Percentiles rank a stretch among this genome's conserved stretches.
Conservation (phyloP, 202 grass and related monocot species). For the Bolboschoenoplectus hybrid region DNA sequence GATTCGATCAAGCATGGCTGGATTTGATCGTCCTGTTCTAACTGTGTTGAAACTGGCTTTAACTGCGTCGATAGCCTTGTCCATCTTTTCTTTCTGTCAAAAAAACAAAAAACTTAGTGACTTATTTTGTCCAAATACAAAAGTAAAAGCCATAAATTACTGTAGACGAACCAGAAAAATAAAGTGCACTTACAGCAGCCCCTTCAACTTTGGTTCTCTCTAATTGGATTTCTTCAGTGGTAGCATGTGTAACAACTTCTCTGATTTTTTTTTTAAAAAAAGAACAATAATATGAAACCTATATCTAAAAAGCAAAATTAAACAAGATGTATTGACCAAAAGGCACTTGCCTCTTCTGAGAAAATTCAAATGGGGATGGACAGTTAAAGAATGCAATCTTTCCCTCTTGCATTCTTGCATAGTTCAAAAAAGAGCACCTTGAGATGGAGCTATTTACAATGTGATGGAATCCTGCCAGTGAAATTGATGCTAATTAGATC, state of each 20-base stretch:
- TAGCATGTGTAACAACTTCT: slow-evolving; percentile 83
- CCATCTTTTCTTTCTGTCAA: slow-evolving; percentile 87
- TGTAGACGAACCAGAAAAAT: slow-evolving; percentile 18
- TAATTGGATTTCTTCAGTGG: slow-evolving; percentile 92
- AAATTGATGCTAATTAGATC: slow-evolving; percentile 9
- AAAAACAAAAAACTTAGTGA: slow-evolving; percentile 33
- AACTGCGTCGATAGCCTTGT: slow-evolving; percentile 81
- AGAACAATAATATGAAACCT: slow-evolving; percentile 42
- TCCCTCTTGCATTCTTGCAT: slow-evolving; percentile 45
- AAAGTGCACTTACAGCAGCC: slow-evolving; percentile 56
- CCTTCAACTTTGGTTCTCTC: slow-evolving; percentile 88
- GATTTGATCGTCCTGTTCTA: slow-evolving; percentile 95
- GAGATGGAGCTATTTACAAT: slow-evolving; percentile 26
- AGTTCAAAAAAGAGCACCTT: slow-evolving; percentile 48
- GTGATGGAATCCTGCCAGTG: slow-evolving; percentile 47
- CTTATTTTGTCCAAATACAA: not conserved
- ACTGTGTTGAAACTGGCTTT: slow-evolving; percentile 84
- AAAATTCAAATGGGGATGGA: slow-evolving; percentile 40
- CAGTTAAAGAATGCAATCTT: slow-evolving; percentile 45
- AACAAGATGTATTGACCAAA: slow-evolving; percentile 19
- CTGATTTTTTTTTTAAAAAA: slow-evolving; percentile 47
- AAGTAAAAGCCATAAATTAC: slow-evolving; percentile 19
- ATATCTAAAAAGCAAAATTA: slow-evolving; percentile 25
- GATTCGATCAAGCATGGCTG: slow-evolving; percentile 87
- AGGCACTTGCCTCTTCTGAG: slow-evolving; percentile 62